Evolutionary conservation across 2,329 filamentous ascomycete genomes (phyloP).

Genomic region (Rutstroemia sp.): DNA sequence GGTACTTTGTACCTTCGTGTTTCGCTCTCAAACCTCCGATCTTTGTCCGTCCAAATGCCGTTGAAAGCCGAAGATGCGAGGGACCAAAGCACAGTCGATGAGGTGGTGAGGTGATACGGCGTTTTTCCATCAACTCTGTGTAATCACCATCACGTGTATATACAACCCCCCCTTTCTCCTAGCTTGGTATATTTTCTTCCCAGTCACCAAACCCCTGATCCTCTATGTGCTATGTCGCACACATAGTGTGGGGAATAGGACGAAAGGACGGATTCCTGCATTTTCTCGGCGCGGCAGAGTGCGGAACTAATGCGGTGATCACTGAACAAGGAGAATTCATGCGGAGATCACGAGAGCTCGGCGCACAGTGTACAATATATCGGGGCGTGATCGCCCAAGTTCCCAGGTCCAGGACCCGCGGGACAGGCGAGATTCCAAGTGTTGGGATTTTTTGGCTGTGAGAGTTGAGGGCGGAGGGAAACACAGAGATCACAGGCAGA

Average conservation of each 20-base stretch:
- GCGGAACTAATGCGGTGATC: not conserved
- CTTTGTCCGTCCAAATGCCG: slow-evolving; percentile 4
- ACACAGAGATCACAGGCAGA: not conserved
- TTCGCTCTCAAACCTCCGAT: slow-evolving; percentile 2
- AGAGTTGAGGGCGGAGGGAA: no score
- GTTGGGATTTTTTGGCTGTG: no score
- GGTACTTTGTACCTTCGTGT: not conserved
- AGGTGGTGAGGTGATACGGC: no score
- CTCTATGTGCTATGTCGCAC: no score
- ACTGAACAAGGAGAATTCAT: slow-evolving; percentile 1
- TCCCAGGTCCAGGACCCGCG: no score
- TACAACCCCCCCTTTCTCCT: not conserved
- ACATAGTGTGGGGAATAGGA: no score
- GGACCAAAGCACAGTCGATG: not conserved
- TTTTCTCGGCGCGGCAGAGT: not conserved
- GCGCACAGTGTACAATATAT: no score
- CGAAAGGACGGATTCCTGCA: no score
- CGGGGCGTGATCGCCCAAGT: no score
- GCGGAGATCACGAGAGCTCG: slow-evolving; percentile 6
- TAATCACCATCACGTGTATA: slow-evolving; percentile 1
- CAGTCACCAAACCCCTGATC: not conserved
- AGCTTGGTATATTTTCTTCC: not conserved
- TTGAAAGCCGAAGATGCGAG: slow-evolving; percentile 5
- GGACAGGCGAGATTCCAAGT: not conserved
- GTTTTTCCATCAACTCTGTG: not conserved